These are phyloP conservation scores for Vitis labrusca DNA, from an alignment of 164 flowering plant species.

Conservation along the genomic window DNA sequence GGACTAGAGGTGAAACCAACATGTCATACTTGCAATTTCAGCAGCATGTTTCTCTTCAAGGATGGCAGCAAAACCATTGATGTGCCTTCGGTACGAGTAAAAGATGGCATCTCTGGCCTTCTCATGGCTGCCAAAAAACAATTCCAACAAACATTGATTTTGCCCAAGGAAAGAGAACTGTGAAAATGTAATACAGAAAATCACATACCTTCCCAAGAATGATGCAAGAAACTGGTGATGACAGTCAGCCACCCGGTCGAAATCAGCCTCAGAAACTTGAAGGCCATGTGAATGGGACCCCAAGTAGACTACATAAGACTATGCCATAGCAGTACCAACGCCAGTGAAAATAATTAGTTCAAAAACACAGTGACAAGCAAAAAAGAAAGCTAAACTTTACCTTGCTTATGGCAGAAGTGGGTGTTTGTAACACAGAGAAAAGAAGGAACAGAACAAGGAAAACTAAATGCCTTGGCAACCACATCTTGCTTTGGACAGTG, in stretches of 20 bases:
- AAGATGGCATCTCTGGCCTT: conserved; percentile 52
- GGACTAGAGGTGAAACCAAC: not conserved
- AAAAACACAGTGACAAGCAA: not conserved
- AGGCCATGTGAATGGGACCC: conserved; percentile 45
- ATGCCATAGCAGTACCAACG: not conserved
- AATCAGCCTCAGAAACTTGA: conserved; percentile 19
- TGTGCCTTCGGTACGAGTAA: conserved; percentile 40
- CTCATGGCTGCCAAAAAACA: conserved; percentile 21
- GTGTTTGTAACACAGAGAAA: conserved; percentile 12
- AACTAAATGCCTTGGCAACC: conserved; percentile 6
- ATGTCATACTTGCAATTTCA: conserved; percentile 39
- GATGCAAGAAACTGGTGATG: conserved; percentile 48
- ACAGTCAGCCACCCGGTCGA: conserved; percentile 25
- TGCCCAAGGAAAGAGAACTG: not conserved
- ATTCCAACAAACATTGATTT: not conserved
- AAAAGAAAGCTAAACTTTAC: not conserved
- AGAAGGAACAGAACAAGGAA: conserved; percentile 1
- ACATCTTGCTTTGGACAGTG: conserved; percentile 4
- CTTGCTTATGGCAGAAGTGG: conserved; percentile 24
- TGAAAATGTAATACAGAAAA: not conserved
- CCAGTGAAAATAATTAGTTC: too few relatives aligned
- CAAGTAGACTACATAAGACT: conserved; percentile 60
- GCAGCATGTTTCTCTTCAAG: conserved; percentile 54
- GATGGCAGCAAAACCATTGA: conserved; percentile 66
- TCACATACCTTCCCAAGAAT: conserved; percentile 44